Conservation (phyloP, 2,329 filamentous ascomycete species). For the Scedosporium dehoogii region DNA sequence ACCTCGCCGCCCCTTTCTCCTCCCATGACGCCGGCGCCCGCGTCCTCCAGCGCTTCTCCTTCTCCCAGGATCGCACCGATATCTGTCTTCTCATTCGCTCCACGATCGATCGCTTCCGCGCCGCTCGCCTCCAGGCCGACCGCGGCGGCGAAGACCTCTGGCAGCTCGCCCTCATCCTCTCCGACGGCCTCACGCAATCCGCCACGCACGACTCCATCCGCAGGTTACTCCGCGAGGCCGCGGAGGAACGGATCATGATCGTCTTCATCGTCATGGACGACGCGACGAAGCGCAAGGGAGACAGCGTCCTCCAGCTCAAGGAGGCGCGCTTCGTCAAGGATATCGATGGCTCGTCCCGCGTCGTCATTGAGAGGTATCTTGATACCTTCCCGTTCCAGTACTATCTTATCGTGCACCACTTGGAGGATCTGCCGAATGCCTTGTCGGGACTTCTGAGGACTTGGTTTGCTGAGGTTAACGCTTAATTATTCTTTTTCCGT, state of each 20-base stretch:
- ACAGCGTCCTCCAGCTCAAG: constrained; percentile 78
- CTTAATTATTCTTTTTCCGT: constrained; percentile 15
- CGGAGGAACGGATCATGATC: constrained; percentile 93
- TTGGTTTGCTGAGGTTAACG: constrained; percentile 75
- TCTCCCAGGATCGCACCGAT: constrained; percentile 78
- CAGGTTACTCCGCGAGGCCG: constrained; percentile 72
- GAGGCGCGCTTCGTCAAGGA: constrained; percentile 73
- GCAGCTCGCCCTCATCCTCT: constrained; percentile 90
- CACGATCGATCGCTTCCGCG: constrained; percentile 72
- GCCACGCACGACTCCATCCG: constrained; percentile 73
- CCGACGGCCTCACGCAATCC: constrained; percentile 82
- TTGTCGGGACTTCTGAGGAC: constrained; percentile 82
- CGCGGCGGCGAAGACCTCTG: constrained; percentile 59
- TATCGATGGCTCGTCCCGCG: constrained; percentile 47
- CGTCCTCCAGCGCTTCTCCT: constrained; percentile 56
- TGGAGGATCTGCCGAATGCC: constrained; percentile 82
- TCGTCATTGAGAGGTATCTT: constrained; percentile 82
- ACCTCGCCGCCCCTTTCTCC: constrained; percentile 71
- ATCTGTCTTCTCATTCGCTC: constrained; percentile 67
- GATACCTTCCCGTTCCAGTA: constrained; percentile 96
- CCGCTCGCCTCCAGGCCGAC: constrained; percentile 54
- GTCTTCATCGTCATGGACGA: constrained; percentile 95
- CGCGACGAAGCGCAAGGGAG: constrained; percentile 25
- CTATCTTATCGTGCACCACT: constrained; percentile 87
- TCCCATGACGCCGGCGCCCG: constrained; percentile 26